phyloP scores from a whole-genome alignment of 73 alveolate genomes.

The Paraurostyla sp. region DNA sequence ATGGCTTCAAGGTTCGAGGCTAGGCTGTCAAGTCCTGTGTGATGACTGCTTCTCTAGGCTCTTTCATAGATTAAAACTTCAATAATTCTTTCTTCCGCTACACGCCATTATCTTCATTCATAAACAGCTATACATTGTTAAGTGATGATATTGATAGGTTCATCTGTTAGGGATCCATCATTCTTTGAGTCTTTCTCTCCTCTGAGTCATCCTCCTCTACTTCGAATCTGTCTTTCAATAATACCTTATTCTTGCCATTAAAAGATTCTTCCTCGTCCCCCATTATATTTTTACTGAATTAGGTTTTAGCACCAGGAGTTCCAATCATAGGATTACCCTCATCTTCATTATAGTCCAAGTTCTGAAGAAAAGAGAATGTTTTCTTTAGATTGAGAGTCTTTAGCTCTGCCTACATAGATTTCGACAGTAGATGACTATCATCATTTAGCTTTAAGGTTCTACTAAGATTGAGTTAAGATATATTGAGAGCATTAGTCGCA shows the following conservation, averaged over 20 bases:
- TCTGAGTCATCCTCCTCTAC: neutral
- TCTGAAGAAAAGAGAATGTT: slow-evolving; percentile 32
- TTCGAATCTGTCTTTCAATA: neutral
- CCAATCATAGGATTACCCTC: slow-evolving; percentile 8
- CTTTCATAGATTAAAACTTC: neutral
- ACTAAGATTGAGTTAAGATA: neutral
- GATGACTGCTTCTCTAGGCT: neutral
- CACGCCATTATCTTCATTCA: neutral
- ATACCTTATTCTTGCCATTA: no score
- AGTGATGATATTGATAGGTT: slow-evolving; percentile 28
- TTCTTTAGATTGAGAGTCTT: slow-evolving; percentile 11
- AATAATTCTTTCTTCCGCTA: neutral
- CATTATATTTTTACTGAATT: no score
- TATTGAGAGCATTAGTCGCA: neutral
- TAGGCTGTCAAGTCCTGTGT: neutral
- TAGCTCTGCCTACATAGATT: slow-evolving; percentile 26
- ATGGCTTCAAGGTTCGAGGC: no score
- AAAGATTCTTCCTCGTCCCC: no score
- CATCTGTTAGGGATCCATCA: neutral
- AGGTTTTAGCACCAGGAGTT: no score
- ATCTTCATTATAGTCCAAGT: slow-evolving; percentile 35
- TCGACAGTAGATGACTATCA: slow-evolving; percentile 31
- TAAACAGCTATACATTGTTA: neutral
- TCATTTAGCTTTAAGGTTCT: neutral
- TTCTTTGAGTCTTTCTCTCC: slow-evolving; percentile 3